phyloP scores from a whole-genome alignment of 164 flowering plant genomes.

The Nelumbo lutea region DNA sequence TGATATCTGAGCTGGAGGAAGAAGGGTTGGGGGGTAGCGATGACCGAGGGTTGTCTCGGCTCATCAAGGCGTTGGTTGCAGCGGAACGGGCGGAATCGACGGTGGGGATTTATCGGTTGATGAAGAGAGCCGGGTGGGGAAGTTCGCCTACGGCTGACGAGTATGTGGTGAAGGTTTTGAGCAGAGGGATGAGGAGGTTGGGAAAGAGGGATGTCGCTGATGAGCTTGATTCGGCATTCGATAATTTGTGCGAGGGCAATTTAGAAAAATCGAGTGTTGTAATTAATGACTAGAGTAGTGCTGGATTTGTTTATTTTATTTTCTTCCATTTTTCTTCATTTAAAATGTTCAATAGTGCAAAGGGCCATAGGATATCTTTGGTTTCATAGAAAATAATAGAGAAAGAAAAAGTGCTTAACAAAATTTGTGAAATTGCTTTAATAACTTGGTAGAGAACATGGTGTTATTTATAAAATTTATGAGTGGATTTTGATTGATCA shows the following conservation, averaged over 20 bases:
- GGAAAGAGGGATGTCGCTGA: conserved; percentile 52
- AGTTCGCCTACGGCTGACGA: conserved; percentile 40
- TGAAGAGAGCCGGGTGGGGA: conserved; percentile 53
- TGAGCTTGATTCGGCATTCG: conserved; percentile 49
- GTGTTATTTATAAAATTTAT: no score
- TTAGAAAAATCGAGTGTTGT: conserved; percentile 18
- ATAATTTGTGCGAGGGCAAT: conserved; percentile 20
- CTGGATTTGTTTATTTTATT: background rate
- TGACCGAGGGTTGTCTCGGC: conserved; percentile 40
- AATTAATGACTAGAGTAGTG: background rate
- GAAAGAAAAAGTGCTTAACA: no score
- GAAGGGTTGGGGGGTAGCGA: conserved; percentile 25
- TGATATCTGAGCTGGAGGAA: conserved; percentile 45
- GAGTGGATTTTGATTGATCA: no score
- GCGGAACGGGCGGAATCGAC: conserved; percentile 47
- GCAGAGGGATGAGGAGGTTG: conserved; percentile 59
- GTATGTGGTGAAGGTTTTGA: conserved; percentile 58
- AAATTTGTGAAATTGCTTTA: no score
- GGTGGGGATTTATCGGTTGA: conserved; percentile 54
- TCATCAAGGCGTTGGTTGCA: conserved; percentile 51
- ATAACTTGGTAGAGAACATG: no score
- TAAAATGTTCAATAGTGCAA: no score
- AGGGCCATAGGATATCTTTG: no score
- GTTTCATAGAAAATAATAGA: no score
- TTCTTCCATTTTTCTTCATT: no score